These are phyloP conservation scores for Vanilla planifolia DNA, from an alignment of 106 monocot species.

Conservation along the genomic window DNA sequence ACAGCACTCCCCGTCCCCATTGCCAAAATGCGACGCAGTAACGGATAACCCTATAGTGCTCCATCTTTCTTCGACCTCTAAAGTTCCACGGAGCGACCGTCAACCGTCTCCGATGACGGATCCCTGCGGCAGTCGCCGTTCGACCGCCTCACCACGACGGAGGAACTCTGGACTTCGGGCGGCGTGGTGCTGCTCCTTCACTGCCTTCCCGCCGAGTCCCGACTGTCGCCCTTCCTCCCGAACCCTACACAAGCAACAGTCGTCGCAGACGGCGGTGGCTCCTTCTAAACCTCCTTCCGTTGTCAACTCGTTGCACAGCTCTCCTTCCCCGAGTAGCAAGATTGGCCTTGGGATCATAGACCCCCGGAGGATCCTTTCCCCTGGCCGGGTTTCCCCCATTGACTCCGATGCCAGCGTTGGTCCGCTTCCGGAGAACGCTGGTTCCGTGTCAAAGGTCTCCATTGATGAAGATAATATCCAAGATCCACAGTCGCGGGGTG, in stretches of 20 bases:
- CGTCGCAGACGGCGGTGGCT: neutral
- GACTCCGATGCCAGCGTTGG: constrained; percentile 39
- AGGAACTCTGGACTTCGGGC: neutral
- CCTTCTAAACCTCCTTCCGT: constrained; percentile 1
- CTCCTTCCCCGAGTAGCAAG: constrained; percentile 47
- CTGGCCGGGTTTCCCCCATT: constrained; percentile 86
- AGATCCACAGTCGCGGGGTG: constrained; percentile 8
- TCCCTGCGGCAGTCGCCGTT: constrained; percentile 1
- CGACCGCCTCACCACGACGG: neutral
- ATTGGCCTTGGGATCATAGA: constrained; percentile 44
- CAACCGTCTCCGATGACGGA: constrained; percentile 6
- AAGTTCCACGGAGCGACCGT: neutral
- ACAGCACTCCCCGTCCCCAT: neutral
- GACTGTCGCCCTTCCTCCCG: constrained; percentile 13
- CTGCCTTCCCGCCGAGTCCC: constrained; percentile 26
- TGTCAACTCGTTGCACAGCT: constrained; percentile 25
- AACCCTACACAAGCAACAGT: neutral
- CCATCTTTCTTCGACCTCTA: neutral
- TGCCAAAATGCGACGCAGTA: neutral
- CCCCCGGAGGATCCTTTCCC: constrained; percentile 77
- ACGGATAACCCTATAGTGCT: neutral
- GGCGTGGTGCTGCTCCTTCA: constrained; percentile 42
- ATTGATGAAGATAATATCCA: neutral
- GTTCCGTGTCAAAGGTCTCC: neutral
- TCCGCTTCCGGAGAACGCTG: constrained; percentile 15